Conservation (phyloP, 345 rosid genomes). For the Eucalyptus polyanthemos region DNA sequence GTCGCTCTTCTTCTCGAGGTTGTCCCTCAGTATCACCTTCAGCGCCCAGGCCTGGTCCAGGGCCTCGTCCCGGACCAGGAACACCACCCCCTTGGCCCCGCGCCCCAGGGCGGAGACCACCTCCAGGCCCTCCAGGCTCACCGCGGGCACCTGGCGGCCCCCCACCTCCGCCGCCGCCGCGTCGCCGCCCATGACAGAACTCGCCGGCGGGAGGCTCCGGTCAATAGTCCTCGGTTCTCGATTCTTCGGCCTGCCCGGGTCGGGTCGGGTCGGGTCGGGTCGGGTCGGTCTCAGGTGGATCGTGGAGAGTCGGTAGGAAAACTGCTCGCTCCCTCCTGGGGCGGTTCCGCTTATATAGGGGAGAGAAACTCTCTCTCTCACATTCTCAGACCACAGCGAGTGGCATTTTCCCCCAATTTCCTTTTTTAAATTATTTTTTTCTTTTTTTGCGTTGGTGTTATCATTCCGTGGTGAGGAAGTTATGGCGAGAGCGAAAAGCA, state of each 20-base stretch:
- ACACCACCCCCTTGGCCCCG: constrained; percentile 91
- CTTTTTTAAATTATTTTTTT: not conserved
- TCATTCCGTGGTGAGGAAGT: constrained; percentile 17
- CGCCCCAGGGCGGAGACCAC: constrained; percentile 64
- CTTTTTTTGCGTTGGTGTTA: not conserved
- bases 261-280: too few relatives aligned
- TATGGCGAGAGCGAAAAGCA: not conserved
- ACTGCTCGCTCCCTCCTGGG: not conserved
- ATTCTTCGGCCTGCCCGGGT: not conserved
- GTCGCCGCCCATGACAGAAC: not conserved
- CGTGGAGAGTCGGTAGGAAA: not conserved
- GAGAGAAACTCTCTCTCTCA: not conserved
- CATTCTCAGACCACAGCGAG: not conserved
- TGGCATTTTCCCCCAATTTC: not conserved
- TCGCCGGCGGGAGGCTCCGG: not conserved
- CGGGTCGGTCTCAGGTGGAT: not conserved
- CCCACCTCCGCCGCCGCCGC: not conserved
- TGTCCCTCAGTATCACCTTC: constrained; percentile 58
- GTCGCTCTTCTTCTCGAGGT: constrained; percentile 43
- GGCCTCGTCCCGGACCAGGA: constrained; percentile 27
- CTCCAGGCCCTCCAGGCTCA: constrained; percentile 25
- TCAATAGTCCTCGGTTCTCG: not conserved
- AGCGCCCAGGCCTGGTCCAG: constrained; percentile 38
- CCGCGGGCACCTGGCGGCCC: not conserved
- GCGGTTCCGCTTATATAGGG: not conserved